phyloP scores from a whole-genome alignment of 192 early-diverging fungal species.

The Linnemannia exigua region DNA sequence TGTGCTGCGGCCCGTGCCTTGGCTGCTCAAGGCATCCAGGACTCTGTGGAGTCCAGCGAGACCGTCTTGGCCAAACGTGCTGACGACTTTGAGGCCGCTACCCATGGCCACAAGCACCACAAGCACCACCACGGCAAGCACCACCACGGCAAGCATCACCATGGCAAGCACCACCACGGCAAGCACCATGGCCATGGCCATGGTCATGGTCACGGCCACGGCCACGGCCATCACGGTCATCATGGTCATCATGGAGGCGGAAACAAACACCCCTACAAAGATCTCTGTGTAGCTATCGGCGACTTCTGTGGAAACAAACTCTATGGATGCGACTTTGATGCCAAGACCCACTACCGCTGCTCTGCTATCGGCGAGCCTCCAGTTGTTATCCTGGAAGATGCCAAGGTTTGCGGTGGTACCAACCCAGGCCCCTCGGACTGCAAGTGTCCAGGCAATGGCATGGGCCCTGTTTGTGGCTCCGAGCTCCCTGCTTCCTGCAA shows the following conservation, averaged over 20 bases:
- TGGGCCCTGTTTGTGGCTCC: slow-evolving; percentile 3
- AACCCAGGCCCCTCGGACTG: background rate
- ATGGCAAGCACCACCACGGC: background rate
- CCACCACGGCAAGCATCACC: background rate
- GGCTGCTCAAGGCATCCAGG: background rate
- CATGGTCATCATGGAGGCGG: background rate
- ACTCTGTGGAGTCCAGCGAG: background rate
- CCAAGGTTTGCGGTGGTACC: background rate
- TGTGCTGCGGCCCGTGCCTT: background rate
- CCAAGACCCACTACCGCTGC: background rate
- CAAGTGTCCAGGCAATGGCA: background rate
- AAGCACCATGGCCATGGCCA: background rate
- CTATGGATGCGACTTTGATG: slow-evolving; percentile 14
- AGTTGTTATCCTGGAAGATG: background rate
- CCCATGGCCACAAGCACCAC: background rate
- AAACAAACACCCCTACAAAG: slow-evolving; percentile 5
- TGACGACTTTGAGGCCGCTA: background rate
- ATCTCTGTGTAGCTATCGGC: slow-evolving; percentile 18
- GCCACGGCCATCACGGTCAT: background rate
- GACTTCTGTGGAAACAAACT: slow-evolving; percentile 14
- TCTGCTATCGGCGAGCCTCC: slow-evolving; percentile 1
- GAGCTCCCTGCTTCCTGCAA: background rate
- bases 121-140: background rate
- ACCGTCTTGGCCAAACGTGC: background rate
- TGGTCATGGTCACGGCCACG: no score